A percentile compares a stretch with the other conserved stretches of the same genome.
These are phyloP conservation scores for Juncus effusus DNA, from an alignment of 176 grass and related monocot genomes.

Conservation along the genomic window DNA sequence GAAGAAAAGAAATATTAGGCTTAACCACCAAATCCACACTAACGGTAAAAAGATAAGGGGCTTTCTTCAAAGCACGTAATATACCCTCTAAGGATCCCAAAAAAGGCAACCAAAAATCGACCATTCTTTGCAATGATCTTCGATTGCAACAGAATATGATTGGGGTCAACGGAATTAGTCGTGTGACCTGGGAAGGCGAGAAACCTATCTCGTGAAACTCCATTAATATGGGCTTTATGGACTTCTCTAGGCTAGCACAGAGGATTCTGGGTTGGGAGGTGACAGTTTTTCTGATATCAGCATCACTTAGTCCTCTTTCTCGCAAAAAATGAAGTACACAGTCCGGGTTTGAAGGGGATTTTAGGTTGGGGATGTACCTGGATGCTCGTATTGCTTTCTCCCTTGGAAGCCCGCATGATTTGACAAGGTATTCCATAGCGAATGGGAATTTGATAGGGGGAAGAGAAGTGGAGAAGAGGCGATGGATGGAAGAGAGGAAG, in stretches of 20 bases:
- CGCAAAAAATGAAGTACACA: background rate
- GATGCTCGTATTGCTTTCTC: background rate
- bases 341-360: background rate
- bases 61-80: background rate
- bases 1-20: slow-evolving; percentile 35
- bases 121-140: slow-evolving; percentile 5
- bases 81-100: slow-evolving; percentile 4
- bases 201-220: background rate
- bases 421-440: slow-evolving; percentile 3
- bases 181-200: background rate
- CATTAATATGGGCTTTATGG: background rate
- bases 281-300: background rate
- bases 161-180: slow-evolving; percentile 1
- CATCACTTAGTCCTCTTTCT: background rate
- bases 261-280: background rate
- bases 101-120: slow-evolving; percentile 33
- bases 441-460: background rate
- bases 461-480: background rate
- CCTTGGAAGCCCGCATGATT: background rate
- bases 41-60: background rate
- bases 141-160: background rate
- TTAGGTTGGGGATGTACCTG: background rate
- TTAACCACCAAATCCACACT: slow-evolving; percentile 19
- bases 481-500: background rate
- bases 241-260: no score